Conservation (phyloP, 148 eudicot genomes). For the Camellia granthamiana region DNA sequence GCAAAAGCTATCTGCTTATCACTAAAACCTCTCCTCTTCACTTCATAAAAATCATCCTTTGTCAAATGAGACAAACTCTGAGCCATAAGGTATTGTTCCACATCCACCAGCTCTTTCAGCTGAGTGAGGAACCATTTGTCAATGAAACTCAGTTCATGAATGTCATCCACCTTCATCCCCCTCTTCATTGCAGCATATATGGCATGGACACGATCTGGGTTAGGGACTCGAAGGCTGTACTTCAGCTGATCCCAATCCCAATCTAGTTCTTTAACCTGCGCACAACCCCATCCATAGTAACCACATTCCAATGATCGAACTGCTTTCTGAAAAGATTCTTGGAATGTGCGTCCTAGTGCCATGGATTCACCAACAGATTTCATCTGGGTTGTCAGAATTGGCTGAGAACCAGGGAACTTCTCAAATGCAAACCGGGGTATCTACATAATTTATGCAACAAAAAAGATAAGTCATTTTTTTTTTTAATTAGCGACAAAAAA, state of each 20-base stretch:
- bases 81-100: slow-evolving; percentile 66
- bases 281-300: slow-evolving; percentile 92
- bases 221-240: slow-evolving; percentile 86
- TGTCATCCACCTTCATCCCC: slow-evolving; percentile 89
- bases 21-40: slow-evolving; percentile 91
- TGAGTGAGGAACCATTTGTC: slow-evolving; percentile 98
- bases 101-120: slow-evolving; percentile 86
- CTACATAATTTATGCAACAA: slow-evolving; percentile 36
- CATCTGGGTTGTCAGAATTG: slow-evolving; percentile 91
- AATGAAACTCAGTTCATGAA: slow-evolving; percentile 72
- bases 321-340: slow-evolving; percentile 98
- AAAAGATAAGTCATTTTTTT: background rate
- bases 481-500: too few species aligned
- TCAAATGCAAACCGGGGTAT: slow-evolving; percentile 99
- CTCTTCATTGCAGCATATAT: slow-evolving; percentile 94
- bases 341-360: slow-evolving; percentile 97
- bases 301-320: slow-evolving; percentile 93
- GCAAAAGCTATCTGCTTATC: slow-evolving; percentile 97
- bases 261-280: slow-evolving; percentile 68
- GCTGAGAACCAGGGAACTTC: slow-evolving; percentile 94
- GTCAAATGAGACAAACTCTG: slow-evolving; percentile 55
- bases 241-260: slow-evolving; percentile 90
- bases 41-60: slow-evolving; percentile 77
- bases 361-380: slow-evolving; percentile 98
- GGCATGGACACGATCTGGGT: slow-evolving; percentile 88